These are phyloP conservation scores for Fusarium nematophilum DNA, from an alignment of 2,329 filamentous ascomycete genomes.

Conservation along the genomic window DNA sequence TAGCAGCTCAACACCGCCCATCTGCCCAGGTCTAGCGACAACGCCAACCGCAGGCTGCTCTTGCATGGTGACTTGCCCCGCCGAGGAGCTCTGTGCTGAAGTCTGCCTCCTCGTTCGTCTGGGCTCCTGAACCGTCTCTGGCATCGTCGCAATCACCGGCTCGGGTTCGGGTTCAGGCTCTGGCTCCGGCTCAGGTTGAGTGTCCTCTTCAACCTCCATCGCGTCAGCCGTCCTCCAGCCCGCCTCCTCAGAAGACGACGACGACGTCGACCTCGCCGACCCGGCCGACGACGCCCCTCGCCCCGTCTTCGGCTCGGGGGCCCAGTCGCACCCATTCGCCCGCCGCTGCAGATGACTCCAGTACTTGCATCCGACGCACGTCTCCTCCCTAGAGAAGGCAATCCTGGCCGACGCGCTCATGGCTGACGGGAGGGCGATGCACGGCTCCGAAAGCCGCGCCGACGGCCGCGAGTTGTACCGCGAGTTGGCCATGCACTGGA, in stretches of 20 bases:
- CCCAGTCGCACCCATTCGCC: constrained; percentile 44
- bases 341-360: constrained; percentile 38
- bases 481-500: constrained; percentile 29
- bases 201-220: constrained; percentile 18
- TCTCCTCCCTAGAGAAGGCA: constrained; percentile 32
- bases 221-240: background rate
- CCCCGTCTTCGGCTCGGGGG: background rate
- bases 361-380: constrained; percentile 50
- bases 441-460: constrained; percentile 41
- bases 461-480: constrained; percentile 1
- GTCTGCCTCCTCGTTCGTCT: background rate
- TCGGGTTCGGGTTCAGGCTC: background rate
- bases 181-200: background rate
- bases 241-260: background rate
- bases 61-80: background rate
- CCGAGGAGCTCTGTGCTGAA: background rate
- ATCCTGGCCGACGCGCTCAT: constrained; percentile 32
- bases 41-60: background rate
- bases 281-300: background rate
- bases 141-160: background rate
- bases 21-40: background rate
- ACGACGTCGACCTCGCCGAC: constrained; percentile 8
- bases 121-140: background rate
- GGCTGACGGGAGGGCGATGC: constrained; percentile 41
- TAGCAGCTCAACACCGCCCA: constrained; percentile 35